Evolutionary conservation across 148 eudicot genomes (phyloP).

Genomic region (Vaccinium myrtillus): DNA sequence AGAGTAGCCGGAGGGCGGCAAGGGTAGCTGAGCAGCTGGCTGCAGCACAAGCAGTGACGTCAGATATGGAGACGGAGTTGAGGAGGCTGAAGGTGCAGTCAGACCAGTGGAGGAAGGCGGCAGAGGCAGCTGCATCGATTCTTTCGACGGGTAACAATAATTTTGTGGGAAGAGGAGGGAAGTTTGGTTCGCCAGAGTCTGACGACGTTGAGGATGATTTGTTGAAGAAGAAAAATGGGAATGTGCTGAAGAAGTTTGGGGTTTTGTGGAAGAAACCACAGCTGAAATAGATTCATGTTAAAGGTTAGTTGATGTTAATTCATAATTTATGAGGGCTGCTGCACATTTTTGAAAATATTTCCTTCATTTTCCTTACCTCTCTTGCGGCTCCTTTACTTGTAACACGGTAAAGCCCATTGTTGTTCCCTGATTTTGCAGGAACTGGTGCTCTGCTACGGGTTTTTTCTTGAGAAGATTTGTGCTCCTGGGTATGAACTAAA

Average conservation of each 20-base stretch:
- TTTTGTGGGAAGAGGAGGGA: conserved; percentile 65
- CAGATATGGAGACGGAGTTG: conserved; percentile 80
- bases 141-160: conserved; percentile 56
- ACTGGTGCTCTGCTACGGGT: neutral
- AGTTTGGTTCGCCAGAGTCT: conserved; percentile 39
- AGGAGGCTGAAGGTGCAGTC: conserved; percentile 79
- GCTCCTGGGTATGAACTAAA: neutral
- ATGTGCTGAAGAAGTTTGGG: conserved; percentile 72
- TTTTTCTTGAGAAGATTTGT: neutral
- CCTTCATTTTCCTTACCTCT: neutral
- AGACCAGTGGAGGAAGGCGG: conserved; percentile 95
- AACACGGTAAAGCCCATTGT: neutral
- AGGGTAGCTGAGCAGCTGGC: conserved; percentile 67
- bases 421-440: conserved; percentile 5
- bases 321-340: neutral
- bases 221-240: conserved; percentile 78
- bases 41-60: conserved; percentile 49
- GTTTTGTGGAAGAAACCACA: conserved; percentile 87
- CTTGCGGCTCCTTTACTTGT: neutral
- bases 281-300: conserved; percentile 43
- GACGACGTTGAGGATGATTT: conserved; percentile 71
- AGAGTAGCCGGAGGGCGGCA: conserved; percentile 45
- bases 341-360: neutral
- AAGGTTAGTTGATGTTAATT: conserved; percentile 6
- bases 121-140: conserved; percentile 92